Conservation (phyloP, 2,329 filamentous ascomycete species). For the Colletotrichum orbiculare region DNA sequence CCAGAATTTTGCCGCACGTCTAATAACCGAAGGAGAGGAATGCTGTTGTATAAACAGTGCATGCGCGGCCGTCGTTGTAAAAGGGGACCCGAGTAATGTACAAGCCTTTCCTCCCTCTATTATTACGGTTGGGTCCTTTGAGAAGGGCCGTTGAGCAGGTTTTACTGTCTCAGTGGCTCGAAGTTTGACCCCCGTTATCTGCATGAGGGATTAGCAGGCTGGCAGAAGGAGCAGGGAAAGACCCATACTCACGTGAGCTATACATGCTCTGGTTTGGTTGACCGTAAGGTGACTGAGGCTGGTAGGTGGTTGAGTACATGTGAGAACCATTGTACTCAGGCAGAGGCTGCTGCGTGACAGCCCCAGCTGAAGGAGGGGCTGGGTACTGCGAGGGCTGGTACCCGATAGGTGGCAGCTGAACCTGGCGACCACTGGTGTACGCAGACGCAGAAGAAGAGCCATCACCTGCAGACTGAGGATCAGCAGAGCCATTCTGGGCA, state of each 20-base stretch:
- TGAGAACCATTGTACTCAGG: slow-evolving; percentile 66
- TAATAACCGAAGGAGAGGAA: slow-evolving; percentile 35
- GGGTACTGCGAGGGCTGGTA: slow-evolving; percentile 77
- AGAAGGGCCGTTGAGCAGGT: slow-evolving; percentile 7
- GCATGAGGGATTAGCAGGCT: slow-evolving; percentile 29
- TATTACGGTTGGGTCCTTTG: slow-evolving; percentile 26
- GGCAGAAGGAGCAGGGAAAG: neutral
- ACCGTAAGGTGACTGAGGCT: slow-evolving; percentile 68
- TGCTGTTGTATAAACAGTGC: slow-evolving; percentile 34
- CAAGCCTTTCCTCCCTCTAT: slow-evolving; percentile 31
- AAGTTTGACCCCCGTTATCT: slow-evolving; percentile 38
- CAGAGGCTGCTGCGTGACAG: slow-evolving; percentile 60
- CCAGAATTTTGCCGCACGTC: slow-evolving; percentile 35
- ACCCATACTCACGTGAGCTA: slow-evolving; percentile 61
- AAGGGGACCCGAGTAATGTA: slow-evolving; percentile 35
- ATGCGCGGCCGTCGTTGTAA: slow-evolving; percentile 28
- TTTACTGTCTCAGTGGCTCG: slow-evolving; percentile 31
- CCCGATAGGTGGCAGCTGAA: slow-evolving; percentile 80
- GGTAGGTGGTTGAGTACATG: slow-evolving; percentile 66
- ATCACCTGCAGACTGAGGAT: slow-evolving; percentile 59
- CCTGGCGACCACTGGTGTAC: slow-evolving; percentile 66
- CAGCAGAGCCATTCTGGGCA: slow-evolving; percentile 59
- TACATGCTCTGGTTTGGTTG: slow-evolving; percentile 69
- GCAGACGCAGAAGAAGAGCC: slow-evolving; percentile 66
- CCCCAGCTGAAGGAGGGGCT: slow-evolving; percentile 65